Conservation (phyloP, 371 early-diverging fungal species). For the Furculomyces boomerangus region DNA sequence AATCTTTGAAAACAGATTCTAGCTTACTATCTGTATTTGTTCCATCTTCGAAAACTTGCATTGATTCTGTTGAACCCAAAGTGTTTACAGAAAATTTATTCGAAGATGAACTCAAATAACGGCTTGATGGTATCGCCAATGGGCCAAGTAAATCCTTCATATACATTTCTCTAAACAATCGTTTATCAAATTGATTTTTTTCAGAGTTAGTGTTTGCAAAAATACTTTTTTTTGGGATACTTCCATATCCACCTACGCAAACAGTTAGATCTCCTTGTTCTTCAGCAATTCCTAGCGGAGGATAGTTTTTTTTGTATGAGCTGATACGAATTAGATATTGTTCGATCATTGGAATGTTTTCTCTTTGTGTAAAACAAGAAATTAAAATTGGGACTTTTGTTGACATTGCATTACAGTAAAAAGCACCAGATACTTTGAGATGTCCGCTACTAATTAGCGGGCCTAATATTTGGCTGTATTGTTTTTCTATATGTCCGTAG, state of each 20-base stretch:
- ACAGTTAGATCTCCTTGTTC: background rate
- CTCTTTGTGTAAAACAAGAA: background rate
- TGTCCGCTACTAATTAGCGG: background rate
- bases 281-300: background rate
- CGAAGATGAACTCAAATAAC: background rate
- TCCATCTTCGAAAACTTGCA: background rate
- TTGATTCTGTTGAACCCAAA: background rate
- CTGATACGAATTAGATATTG: background rate
- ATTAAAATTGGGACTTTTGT: background rate
- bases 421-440: background rate
- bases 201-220: background rate
- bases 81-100: too few relatives aligned
- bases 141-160: constrained; percentile 1
- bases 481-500: background rate
- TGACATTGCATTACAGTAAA: background rate
- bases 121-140: background rate
- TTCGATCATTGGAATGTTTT: background rate
- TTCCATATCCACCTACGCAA: background rate
- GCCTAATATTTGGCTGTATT: background rate
- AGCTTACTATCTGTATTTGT: background rate
- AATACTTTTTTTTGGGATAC: background rate
- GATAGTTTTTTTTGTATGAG: background rate
- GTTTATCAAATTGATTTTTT: background rate
- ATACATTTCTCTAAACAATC: background rate
- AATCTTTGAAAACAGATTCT: background rate